Evolutionary conservation across 352 stramenopile genomes (phyloP).

Genomic region (Phytophthora vignae): DNA sequence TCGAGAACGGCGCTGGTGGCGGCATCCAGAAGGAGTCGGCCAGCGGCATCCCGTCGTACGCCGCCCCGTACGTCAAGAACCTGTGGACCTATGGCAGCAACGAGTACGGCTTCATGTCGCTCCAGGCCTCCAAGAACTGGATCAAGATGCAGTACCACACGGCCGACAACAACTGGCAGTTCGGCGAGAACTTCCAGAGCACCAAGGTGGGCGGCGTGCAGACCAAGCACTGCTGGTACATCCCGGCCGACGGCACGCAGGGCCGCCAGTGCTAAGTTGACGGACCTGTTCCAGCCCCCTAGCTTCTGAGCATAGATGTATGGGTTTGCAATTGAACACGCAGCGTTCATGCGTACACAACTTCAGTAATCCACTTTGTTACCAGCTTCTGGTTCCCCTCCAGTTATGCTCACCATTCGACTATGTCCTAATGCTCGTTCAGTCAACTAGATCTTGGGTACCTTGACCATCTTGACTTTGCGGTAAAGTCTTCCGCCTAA

Average conservation of each 20-base stretch:
- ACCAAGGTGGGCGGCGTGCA: constrained; percentile 1
- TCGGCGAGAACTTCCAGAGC: constrained; percentile 1
- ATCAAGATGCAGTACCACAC: constrained; percentile 4
- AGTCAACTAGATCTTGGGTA: too few relatives aligned
- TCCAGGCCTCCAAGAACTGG: background rate
- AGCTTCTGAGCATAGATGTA: background rate
- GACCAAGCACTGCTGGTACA: constrained; percentile 3
- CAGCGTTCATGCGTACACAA: background rate
- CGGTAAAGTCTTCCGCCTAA: too few relatives aligned
- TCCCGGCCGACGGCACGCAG: background rate
- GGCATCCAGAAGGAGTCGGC: background rate
- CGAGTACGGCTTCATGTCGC: constrained; percentile 1
- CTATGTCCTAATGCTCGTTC: too few relatives aligned
- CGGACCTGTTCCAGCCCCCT: background rate
- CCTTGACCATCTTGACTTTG: too few relatives aligned
- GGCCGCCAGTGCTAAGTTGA: background rate
- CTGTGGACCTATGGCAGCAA: constrained; percentile 1
- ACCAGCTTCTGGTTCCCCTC: too few relatives aligned
- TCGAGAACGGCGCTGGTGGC: background rate
- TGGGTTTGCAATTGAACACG: background rate
- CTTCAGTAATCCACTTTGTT: background rate
- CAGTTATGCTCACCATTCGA: too few relatives aligned
- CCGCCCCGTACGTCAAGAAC: background rate
- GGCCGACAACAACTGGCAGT: background rate
- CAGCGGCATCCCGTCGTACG: background rate